Base-by-base conservation (phyloP, 192 early-diverging fungal genomes). In the Coemansia sp. region DNA sequence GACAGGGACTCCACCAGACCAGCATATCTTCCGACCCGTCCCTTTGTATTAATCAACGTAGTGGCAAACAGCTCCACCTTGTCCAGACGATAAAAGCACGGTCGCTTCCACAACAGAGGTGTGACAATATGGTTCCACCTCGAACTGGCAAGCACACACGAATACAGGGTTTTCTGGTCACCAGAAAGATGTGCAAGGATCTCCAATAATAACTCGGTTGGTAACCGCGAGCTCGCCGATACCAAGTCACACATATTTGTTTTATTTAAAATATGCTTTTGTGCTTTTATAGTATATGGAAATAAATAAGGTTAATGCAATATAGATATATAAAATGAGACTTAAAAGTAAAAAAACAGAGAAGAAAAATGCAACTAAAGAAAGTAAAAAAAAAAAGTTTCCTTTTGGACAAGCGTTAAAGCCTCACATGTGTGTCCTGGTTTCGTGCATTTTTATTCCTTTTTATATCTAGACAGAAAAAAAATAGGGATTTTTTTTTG, bases 61-160 rank as follows among this genome's bases (percentile, higher is more conserved):
- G 64, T 38, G 7, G 74, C 67, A 17, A 83, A 66, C 16, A 32
- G 48, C 32, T 82, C 81, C 14, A 87, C 84, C 12, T 67, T 51
- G 1, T 56, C 30, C 11, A 83, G 65, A 14, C 64, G 75, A 18
- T 57, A 54, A 30, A 87, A 83, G 36, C 48, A 63, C 12, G 86
- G 86, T 29, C 68, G 60, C 52, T 69, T 65, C 84, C 84, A 87
- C 1, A 87, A 70, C 16, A 83, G 60, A 4, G 68, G 71, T 22
- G 73, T 85, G 22, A 71, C 86, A 1, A 80, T 69, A 3, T 60
- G 51, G 57, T 82, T 79, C 86, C 86, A 87, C 17, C 68, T 69
- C 0, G 69, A 71, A 48, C 82, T 81, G 0, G 80, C 81, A 49
- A 78, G 63, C 4, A 74, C 69, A 22, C 84, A 84, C 10, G 74